phyloP scores from a whole-genome alignment of 2,329 filamentous ascomycete species.

The Pyrenophora teres region DNA sequence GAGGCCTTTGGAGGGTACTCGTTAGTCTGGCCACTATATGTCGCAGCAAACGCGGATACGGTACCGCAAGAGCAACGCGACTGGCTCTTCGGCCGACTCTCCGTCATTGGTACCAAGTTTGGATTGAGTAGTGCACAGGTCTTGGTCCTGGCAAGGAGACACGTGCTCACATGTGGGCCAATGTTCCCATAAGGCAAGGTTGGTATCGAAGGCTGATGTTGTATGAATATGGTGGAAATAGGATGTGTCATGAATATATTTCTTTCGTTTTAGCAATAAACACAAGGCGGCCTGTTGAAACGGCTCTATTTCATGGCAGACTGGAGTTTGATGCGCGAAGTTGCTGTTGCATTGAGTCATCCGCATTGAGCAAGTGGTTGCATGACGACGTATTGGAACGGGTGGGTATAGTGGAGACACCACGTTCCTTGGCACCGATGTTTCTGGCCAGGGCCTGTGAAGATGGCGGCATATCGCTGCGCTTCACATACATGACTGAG shows the following conservation, averaged over 20 bases:
- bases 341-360: not conserved
- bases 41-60: constrained; percentile 45
- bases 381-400: constrained; percentile 1
- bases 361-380: constrained; percentile 1
- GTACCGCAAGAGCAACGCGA: constrained; percentile 43
- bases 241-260: not conserved
- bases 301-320: not conserved
- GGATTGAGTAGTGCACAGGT: constrained; percentile 45
- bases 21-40: constrained; percentile 49
- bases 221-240: not conserved
- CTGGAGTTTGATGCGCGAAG: not conserved
- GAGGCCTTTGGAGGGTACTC: constrained; percentile 49
- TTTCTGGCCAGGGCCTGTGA: too few relatives aligned
- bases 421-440: too few relatives aligned
- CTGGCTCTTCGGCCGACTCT: constrained; percentile 46
- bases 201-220: not conserved
- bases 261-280: too few relatives aligned
- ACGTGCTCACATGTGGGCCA: constrained; percentile 44
- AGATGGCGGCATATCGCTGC: too few relatives aligned
- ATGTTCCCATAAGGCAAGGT: constrained; percentile 36
- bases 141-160: constrained; percentile 40
- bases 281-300: too few relatives aligned
- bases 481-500: not conserved
- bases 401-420: constrained; percentile 3
- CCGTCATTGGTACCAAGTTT: constrained; percentile 44